phyloP scores from a whole-genome alignment of 139 green algal genomes.

The Marvania coccoides region DNA sequence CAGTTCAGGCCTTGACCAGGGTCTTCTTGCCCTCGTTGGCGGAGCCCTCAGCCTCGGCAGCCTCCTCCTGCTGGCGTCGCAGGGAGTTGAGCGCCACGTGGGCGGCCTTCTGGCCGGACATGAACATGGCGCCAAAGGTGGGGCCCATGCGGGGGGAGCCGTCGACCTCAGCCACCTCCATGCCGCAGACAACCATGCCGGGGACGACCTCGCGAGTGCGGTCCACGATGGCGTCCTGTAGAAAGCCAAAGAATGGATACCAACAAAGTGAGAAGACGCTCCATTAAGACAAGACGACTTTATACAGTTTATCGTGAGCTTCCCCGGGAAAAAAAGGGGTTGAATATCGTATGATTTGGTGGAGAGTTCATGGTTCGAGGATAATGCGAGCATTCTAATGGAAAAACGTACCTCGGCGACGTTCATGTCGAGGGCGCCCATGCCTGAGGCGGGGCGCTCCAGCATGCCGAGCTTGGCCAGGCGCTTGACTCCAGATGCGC shows the following conservation, averaged over 20 bases:
- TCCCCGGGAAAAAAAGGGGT: too few species aligned
- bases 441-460: slow-evolving; percentile 58
- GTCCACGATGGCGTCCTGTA: slow-evolving; percentile 85
- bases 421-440: slow-evolving; percentile 98
- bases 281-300: too few species aligned
- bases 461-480: slow-evolving; percentile 85
- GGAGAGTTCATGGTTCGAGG: too few species aligned
- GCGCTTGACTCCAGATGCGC: slow-evolving; percentile 85
- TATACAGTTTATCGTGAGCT: too few species aligned
- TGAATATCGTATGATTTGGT: too few species aligned
- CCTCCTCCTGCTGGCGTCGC: neutral
- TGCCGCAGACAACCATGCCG: slow-evolving; percentile 91
- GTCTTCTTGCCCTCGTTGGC: too few species aligned
- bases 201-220: slow-evolving; percentile 84
- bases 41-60: too few species aligned
- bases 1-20: too few species aligned
- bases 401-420: slow-evolving; percentile 11
- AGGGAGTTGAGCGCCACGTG: slow-evolving; percentile 82
- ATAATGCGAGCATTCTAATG: too few species aligned
- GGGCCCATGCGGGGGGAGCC: slow-evolving; percentile 87
- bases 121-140: slow-evolving; percentile 95
- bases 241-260: too few species aligned
- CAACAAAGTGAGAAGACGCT: too few species aligned
- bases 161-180: slow-evolving; percentile 81
- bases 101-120: slow-evolving; percentile 85